Conservation (phyloP, 2,329 filamentous ascomycete genomes). For the Cercospora brassicicola region DNA sequence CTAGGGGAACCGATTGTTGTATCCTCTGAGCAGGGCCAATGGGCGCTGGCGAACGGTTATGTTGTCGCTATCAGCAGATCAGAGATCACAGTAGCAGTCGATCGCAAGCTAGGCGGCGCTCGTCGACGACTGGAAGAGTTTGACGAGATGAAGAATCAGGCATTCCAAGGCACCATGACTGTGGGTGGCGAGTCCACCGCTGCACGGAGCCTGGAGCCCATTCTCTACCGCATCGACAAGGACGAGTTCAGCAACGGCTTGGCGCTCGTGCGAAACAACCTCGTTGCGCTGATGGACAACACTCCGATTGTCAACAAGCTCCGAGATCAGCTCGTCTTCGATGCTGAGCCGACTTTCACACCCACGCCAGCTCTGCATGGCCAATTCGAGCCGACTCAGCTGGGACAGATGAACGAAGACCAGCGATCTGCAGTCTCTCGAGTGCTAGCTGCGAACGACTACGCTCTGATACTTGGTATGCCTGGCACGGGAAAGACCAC, state of each 20-base stretch:
- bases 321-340: conserved; percentile 77
- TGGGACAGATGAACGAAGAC: conserved; percentile 71
- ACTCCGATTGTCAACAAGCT: conserved; percentile 53
- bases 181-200: conserved; percentile 51
- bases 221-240: conserved; percentile 86
- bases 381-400: conserved; percentile 30
- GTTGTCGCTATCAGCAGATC: conserved; percentile 74
- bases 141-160: conserved; percentile 73
- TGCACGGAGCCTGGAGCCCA: conserved; percentile 48
- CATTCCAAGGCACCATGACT: conserved; percentile 90
- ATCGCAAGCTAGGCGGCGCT: conserved; percentile 83
- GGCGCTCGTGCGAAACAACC: conserved; percentile 89
- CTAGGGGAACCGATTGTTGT: conserved; percentile 93
- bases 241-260: conserved; percentile 99
- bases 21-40: conserved; percentile 92
- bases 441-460: conserved; percentile 93
- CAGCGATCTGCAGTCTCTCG: conserved; percentile 85
- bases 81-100: conserved; percentile 82
- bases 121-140: conserved; percentile 75
- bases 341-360: conserved; percentile 70
- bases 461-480: conserved; percentile 97
- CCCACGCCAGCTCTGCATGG: conserved; percentile 17
- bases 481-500: conserved; percentile 98
- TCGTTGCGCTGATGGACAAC: conserved; percentile 79
- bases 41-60: conserved; percentile 89